phyloP scores from a whole-genome alignment of 177 flowering plant species.

The Vitis hybrid region DNA sequence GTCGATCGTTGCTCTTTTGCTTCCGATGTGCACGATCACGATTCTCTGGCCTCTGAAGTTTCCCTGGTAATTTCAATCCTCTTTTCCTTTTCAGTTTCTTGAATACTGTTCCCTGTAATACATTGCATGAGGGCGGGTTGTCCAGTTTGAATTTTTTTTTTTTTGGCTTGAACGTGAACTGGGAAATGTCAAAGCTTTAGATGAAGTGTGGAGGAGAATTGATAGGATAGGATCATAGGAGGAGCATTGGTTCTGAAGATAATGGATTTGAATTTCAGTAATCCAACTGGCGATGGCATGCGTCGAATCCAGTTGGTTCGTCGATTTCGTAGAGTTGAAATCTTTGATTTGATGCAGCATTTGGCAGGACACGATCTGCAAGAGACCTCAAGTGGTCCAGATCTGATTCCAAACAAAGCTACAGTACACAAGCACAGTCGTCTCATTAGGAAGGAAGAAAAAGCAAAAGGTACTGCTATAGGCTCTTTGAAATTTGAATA shows the following conservation, averaged over 20 bases:
- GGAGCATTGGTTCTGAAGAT: not conserved
- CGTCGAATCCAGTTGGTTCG: not conserved
- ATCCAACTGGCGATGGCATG: not conserved
- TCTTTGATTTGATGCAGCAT: constrained; percentile 50
- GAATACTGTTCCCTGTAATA: not conserved
- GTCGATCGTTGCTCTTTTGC: constrained; percentile 83
- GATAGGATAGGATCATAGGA: too few relatives aligned
- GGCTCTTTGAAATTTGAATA: not conserved
- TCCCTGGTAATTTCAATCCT: constrained; percentile 44
- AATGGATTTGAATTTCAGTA: not conserved
- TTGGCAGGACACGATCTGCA: constrained; percentile 51
- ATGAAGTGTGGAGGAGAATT: too few relatives aligned
- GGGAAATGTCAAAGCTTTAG: too few relatives aligned
- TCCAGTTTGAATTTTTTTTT: too few relatives aligned
- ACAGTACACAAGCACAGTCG: constrained; percentile 32
- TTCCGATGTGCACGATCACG: constrained; percentile 68
- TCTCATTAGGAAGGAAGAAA: constrained; percentile 39
- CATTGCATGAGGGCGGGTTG: not conserved
- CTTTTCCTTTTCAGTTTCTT: not conserved
- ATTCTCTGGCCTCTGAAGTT: constrained; percentile 52
- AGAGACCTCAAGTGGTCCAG: constrained; percentile 61
- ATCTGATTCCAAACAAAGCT: constrained; percentile 48
- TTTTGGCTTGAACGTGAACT: too few relatives aligned
- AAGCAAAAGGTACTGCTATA: constrained; percentile 52
- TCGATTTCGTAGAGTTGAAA: constrained; percentile 12